Evolutionary conservation across 257 asterid genomes (phyloP), one percentile per base, ranked within the genome.

Genomic region (Cinchona pubescens): DNA sequence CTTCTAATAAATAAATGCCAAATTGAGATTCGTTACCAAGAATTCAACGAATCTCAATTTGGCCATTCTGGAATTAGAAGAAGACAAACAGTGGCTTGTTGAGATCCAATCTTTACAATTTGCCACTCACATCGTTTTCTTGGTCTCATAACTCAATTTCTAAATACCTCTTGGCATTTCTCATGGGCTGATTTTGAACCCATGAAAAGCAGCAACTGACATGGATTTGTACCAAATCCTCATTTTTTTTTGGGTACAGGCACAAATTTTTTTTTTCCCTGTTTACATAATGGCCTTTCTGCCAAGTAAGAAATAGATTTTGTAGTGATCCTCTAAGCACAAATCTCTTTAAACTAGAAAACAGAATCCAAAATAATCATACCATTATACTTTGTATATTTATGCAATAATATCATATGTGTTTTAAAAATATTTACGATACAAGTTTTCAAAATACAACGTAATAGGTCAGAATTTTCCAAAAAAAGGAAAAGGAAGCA

Each of bases 41-140:
- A 21, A 7, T 30, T 3, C 1, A 40, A 32, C 37, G 45, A 70
- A 40, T 60, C 27, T 23, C 43, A 49, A 9, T 40, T 25, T 62
- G 45, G 18, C 29, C 3, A 3, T 63, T 63, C 25, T 32, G 10
- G 15, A 6, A 37, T 37, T 37, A 37, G 32, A 53, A 21, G 49
- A 71, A 71, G 7, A 37, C 48, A 38, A 23, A n/a, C 2, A 58
- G 11, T 38, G 27, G 76, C 9, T 72, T 27, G 64, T 25, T 5
- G 34, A 11, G n/a, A n/a, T n/a, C 56, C 13, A 56, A 72, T 37
- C 76, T 72, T 13, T 68, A 8, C 14, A 15, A 16, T 23, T 46
- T 63, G 51, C 37, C 69, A 45, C 62, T 72, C 19, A 12, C 56
- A 9, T 72, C 35, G 18, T 43, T 59, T 59, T 73, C 42, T 43